Percentiles rank a stretch among this genome's conserved stretches.
Evolutionary conservation across 495 filamentous ascomycete genomes (phyloP).

Genomic region (Daldinia childiae): DNA sequence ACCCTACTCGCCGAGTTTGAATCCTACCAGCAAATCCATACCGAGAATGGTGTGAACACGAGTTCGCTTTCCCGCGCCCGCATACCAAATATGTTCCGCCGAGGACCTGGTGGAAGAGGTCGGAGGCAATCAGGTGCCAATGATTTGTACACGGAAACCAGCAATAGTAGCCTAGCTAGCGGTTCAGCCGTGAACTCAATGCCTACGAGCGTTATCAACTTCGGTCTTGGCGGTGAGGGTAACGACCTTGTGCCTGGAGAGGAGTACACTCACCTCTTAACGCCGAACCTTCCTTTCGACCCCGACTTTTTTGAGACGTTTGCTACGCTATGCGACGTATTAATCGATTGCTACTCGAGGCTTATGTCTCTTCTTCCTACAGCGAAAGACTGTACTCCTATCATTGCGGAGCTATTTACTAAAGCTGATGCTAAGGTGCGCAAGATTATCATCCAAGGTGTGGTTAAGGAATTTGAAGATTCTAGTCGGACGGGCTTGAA

Average conservation of each 20-base stretch:
- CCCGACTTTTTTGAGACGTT: constrained; percentile 98
- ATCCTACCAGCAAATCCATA: constrained; percentile 85
- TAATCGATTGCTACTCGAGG: constrained; percentile 90
- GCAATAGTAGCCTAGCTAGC: constrained; percentile 53
- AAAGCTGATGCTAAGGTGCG: constrained; percentile 87
- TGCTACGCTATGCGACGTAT: constrained; percentile 93
- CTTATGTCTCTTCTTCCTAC: constrained; percentile 75
- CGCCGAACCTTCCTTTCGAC: constrained; percentile 93
- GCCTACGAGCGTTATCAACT: constrained; percentile 55
- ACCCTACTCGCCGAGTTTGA: constrained; percentile 92
- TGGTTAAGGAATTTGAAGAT: constrained; percentile 95
- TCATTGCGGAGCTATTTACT: constrained; percentile 80
- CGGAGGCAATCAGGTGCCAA: constrained; percentile 73
- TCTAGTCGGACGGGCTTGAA: constrained; percentile 75
- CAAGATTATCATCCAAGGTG: constrained; percentile 84
- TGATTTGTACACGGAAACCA: constrained; percentile 69
- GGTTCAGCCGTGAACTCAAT: constrained; percentile 45
- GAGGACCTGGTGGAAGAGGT: constrained; percentile 69
- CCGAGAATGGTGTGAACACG: constrained; percentile 73
- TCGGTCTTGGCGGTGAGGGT: constrained; percentile 52
- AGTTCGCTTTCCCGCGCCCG: constrained; percentile 78
- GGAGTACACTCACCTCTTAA: constrained; percentile 87
- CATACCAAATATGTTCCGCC: constrained; percentile 90
- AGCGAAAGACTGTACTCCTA: constrained; percentile 67
- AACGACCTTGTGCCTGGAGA: constrained; percentile 71